Evolutionary conservation across 148 eudicot genomes (phyloP), one percentile per base, ranked within the genome.

Genomic region (Silene conica): DNA sequence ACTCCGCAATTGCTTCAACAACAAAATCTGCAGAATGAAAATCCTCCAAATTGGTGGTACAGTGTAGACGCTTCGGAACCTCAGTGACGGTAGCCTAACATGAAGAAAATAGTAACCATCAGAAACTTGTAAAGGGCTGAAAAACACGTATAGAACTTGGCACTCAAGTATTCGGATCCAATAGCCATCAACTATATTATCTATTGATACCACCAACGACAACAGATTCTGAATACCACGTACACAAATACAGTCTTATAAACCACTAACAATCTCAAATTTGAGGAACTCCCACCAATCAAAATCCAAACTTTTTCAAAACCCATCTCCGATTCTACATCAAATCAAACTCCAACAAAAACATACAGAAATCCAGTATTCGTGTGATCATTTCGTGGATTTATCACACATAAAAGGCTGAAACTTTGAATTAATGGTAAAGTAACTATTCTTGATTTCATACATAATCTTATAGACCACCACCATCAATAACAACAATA

Each of bases 1-100:
- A 86, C 81, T 90, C 96, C 28, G 93, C 88, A 76, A 93, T 89
- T 25, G 98, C 98, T 87, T 93, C 98, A 72, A 93, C 80, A 5
- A 93, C 85, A 57, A 93, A 61, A 82, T 93, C 96, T 14, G 88
- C 92, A 69, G 87, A 73, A 15, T 61, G 72, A 82, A 90, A 85
- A 73, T 90, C 98, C 67, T 86, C 90, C 84, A 93, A 70, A 73
- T 76, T 83, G 41, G 89, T 76, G 19, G 94, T 87, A 76, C 84
- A 86, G 63, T 67, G 86, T 23, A 93, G 70, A 63, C 85, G 86
- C 55, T 75, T 74, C 31, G 84, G 57, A 38, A 90, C 90, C 72
- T 89, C 90, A 75, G 14, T 64, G 21, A 86, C 81, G 26, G 46
- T 82, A 55, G 52, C 78, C 81, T 81, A 80, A 54, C 59, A 70